phyloP scores from a whole-genome alignment of 169 alveolate genomes.

The Plasmodium reichenowi region DNA sequence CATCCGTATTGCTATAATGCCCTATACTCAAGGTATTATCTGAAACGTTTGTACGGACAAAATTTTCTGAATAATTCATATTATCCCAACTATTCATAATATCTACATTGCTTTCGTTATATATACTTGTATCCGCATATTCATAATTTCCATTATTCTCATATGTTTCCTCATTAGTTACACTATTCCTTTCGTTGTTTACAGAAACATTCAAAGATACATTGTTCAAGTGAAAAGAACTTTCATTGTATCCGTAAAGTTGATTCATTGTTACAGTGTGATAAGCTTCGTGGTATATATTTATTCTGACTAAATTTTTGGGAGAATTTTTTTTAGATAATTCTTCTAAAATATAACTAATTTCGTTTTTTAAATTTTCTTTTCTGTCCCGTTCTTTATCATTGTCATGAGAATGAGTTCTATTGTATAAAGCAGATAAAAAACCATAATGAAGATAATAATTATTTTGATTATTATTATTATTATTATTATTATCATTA shows the following conservation, averaged over 20 bases:
- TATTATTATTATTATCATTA: too few relatives aligned
- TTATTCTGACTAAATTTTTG: neutral
- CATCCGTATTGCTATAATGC: neutral
- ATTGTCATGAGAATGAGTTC: neutral
- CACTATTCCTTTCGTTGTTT: neutral
- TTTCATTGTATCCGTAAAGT: too few relatives aligned
- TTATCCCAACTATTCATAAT: too few relatives aligned
- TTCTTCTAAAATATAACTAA: conserved; percentile 25
- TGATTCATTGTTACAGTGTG: neutral
- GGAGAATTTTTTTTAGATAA: conserved; percentile 6
- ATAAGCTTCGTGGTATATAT: conserved; percentile 16
- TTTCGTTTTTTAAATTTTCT: conserved; percentile 23
- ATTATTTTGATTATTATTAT: conserved; percentile 1
- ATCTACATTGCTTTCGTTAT: too few relatives aligned
- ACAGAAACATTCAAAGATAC: neutral
- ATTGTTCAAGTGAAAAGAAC: neutral
- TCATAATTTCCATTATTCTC: neutral
- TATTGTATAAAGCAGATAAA: neutral
- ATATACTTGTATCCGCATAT: neutral
- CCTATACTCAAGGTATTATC: neutral
- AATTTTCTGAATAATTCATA: neutral
- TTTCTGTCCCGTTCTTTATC: neutral
- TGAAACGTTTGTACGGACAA: neutral
- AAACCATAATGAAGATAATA: too few relatives aligned
- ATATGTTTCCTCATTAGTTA: conserved; percentile 2